These are phyloP conservation scores for Rhododendron kiyosumense DNA, from an alignment of 148 eudicot species.

Conservation along the genomic window DNA sequence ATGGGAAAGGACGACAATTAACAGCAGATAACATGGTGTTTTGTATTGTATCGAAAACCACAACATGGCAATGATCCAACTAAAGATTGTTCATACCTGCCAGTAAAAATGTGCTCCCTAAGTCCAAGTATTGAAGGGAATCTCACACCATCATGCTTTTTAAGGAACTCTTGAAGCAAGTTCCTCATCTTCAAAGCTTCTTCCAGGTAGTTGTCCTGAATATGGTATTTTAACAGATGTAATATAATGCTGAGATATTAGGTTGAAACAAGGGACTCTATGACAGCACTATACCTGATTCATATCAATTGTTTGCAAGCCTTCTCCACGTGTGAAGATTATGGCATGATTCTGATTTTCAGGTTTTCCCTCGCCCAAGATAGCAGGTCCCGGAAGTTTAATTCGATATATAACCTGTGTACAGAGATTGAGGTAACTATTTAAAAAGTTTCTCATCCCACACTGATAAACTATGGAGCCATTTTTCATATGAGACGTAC, in stretches of 20 bases:
- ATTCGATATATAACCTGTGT: conserved; percentile 70
- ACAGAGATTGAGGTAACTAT: background rate
- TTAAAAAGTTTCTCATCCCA: background rate
- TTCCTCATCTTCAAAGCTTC: conserved; percentile 99
- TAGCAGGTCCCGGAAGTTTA: conserved; percentile 89
- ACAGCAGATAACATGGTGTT: background rate
- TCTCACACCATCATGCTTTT: conserved; percentile 83
- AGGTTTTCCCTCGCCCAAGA: conserved; percentile 94
- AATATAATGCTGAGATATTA: background rate
- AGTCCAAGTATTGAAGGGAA: conserved; percentile 90
- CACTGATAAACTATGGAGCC: background rate
- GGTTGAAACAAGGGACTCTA: background rate
- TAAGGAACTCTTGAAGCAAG: conserved; percentile 91
- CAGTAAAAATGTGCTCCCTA: conserved; percentile 97
- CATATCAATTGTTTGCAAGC: conserved; percentile 95
- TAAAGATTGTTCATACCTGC: conserved; percentile 47
- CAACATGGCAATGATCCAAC: background rate
- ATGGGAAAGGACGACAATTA: background rate
- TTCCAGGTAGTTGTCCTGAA: conserved; percentile 98
- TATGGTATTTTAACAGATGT: conserved; percentile 4
- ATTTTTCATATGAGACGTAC: conserved; percentile 26
- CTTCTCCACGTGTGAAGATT: conserved; percentile 95
- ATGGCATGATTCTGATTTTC: conserved; percentile 98
- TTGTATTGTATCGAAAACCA: background rate
- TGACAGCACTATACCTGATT: conserved; percentile 53